Base-by-base conservation (phyloP, 768 basidiomycete species). In the Pleurotus tuber-regium region DNA sequence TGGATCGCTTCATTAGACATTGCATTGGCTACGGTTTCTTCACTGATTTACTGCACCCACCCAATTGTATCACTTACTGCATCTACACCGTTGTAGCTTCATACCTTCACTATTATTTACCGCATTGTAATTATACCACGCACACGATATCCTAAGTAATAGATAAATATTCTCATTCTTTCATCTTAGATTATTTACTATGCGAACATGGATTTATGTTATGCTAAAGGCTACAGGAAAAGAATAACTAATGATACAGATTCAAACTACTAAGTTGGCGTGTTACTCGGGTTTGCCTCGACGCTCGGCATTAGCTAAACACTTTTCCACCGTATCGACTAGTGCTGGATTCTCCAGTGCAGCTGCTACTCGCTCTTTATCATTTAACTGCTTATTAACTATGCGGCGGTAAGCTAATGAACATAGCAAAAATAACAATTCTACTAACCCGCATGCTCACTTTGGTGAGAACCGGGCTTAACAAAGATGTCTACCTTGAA, bases 351-450 rank as follows among this genome's bases (percentile, higher is more conserved):
- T 98, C 68, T 99, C 97, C 42, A 98, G 76, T 1, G 97, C 97
- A 9, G 97, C 97, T 21, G 94, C 94, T 1, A 98, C 97, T 33
- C 97, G 79, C 69, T 99, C 97, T 69, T 99, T 99, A 72, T 99
- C 97, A 61, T 99, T 99, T 28, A 99, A 76, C 62, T 99, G 97
- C 66, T 98, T 98, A 70, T 98, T 99, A 9, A 99, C 97, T 96
- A 57, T 0, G 35, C 16, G 4, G 11, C 11, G 28, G 10, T 4
- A n/a, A 12, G n/a, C n/a, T n/a, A 25, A 29, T 23, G 11, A 12
- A 10, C 12, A 12, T 26, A 30, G 23, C n/a, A 18, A 6, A 28
- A 12, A 21, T 7, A 33, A 23, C 19, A 41, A 28, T 4, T 29
- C 31, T 19, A 70, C 84, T 29, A 53, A 92, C 93, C 84, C 46